Evolutionary conservation across 768 basidiomycete species (phyloP).

Genomic region (Rhodotorula graminis): DNA sequence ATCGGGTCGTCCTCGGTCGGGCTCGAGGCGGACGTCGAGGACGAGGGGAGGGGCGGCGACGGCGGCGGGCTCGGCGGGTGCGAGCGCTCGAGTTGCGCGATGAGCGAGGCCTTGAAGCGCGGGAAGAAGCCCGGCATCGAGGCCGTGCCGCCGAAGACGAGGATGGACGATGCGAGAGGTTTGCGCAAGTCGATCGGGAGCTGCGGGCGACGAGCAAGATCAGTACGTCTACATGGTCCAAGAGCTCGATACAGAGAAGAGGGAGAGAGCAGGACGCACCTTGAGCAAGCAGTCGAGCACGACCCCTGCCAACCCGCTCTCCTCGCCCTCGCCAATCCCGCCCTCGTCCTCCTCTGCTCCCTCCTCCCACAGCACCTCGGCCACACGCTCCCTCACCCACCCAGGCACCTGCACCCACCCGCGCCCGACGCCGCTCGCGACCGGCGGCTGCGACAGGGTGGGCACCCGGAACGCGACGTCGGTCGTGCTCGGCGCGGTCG

Average conservation of each 20-base stretch:
- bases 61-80: constrained; percentile 29
- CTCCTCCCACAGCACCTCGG: constrained; percentile 85
- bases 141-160: constrained; percentile 80
- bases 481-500: constrained; percentile 1
- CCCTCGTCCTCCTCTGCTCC: constrained; percentile 75
- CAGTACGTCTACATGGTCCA: not conserved
- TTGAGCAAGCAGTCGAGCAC: constrained; percentile 74
- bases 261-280: constrained; percentile 50
- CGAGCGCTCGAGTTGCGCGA: constrained; percentile 55
- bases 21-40: not conserved
- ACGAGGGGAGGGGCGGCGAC: constrained; percentile 1
- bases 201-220: constrained; percentile 48
- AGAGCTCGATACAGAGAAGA: not conserved
- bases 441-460: not conserved
- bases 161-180: constrained; percentile 73
- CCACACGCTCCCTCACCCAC: constrained; percentile 86
- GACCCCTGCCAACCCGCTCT: constrained; percentile 74
- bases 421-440: not conserved
- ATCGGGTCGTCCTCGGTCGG: not conserved
- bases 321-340: constrained; percentile 77
- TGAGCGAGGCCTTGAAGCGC: constrained; percentile 72
- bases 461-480: constrained; percentile 30
- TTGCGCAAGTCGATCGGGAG: constrained; percentile 84
- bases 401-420: constrained; percentile 60
- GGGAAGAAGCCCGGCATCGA: constrained; percentile 91